Evolutionary conservation across 2,329 filamentous ascomycete genomes (phyloP), one percentile per base, ranked within the genome.

Genomic region (Phaeosphaeriaceae sp.): DNA sequence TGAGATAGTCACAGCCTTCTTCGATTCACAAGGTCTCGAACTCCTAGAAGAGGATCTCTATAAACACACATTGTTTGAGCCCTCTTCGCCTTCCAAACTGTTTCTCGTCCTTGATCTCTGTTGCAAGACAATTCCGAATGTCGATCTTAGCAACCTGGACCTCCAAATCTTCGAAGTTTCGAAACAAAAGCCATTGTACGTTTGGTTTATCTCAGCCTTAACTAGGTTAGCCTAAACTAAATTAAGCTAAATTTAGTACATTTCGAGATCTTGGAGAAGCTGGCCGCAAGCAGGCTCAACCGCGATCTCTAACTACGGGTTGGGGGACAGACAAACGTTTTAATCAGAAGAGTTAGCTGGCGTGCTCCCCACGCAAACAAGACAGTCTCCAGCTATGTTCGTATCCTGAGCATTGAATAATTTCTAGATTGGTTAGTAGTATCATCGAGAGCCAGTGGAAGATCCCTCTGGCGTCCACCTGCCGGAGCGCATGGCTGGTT

Each of bases 101-200:
- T 54, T 38, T 38, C 37, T 51, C 28, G 51, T 54, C 38, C 35
- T 54, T 42, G 51, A 54, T 54, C 47, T 54, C 23, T 39, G 49
- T 32, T 56, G 50, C 50, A 49, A 48, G 37, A 43, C 35, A 43
- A 42, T 54, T 37, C 50, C 50, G 16, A 30, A 44, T 42, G 43
- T 56, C 43, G 40, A 53, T 36, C 53, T 56, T 35, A 54, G 46
- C 42, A 6, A 54, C 42, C 30, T 56, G 46, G 46, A 54, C 39
- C 53, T 56, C 42, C 46, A 54, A 50, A 44, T 57, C 28, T 57
- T 57, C 43, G 15, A 57, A 49, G 54, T 57, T 28, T 54, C 47
- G 15, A 54, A 50, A 43, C 48, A 46, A 7, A 30, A 45, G 28
- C 36, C 50, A 54, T 54, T 57, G 50, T 57, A 51, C 47, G 54